A percentile compares a stretch with the other conserved stretches of the same genome.
Evolutionary conservation across 1,284 basidiomycete species (phyloP).

Genomic region (Marasmius sp.): DNA sequence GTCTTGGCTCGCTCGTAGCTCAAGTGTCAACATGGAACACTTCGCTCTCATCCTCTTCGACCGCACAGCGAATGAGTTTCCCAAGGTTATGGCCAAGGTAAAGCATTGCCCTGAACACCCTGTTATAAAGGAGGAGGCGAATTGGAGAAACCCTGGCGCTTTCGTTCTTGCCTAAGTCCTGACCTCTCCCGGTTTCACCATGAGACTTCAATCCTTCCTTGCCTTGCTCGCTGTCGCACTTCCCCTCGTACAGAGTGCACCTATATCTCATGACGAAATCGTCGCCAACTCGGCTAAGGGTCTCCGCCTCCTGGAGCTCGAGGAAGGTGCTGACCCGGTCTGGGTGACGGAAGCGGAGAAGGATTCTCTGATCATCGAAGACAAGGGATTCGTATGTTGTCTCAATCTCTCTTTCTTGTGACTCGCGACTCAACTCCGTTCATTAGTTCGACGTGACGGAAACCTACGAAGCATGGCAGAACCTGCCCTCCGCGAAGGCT

Average conservation of each 20-base stretch:
- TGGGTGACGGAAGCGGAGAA: slow-evolving; percentile 2
- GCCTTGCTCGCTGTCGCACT: background rate
- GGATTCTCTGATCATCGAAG: background rate
- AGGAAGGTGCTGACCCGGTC: background rate
- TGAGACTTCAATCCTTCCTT: background rate
- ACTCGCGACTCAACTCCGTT: background rate
- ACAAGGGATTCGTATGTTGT: background rate
- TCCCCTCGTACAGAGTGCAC: background rate
- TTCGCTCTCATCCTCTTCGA: too few relatives aligned
- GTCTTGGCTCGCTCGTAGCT: too few relatives aligned
- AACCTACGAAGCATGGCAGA: slow-evolving; percentile 3
- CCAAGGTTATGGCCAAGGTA: too few relatives aligned
- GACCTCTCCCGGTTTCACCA: background rate
- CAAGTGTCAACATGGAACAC: too few relatives aligned
- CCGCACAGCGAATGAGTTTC: too few relatives aligned
- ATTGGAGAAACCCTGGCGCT: too few relatives aligned
- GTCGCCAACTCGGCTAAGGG: background rate
- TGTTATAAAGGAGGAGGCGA: too few relatives aligned
- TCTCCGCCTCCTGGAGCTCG: background rate
- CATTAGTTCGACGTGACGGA: slow-evolving; percentile 12
- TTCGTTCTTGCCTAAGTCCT: background rate
- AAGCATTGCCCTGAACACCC: too few relatives aligned
- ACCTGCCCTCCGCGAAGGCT: background rate
- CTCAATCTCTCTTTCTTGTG: background rate
- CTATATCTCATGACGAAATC: background rate